Base-by-base conservation (phyloP, 305 asterid genomes). In the Plantago rigida region DNA sequence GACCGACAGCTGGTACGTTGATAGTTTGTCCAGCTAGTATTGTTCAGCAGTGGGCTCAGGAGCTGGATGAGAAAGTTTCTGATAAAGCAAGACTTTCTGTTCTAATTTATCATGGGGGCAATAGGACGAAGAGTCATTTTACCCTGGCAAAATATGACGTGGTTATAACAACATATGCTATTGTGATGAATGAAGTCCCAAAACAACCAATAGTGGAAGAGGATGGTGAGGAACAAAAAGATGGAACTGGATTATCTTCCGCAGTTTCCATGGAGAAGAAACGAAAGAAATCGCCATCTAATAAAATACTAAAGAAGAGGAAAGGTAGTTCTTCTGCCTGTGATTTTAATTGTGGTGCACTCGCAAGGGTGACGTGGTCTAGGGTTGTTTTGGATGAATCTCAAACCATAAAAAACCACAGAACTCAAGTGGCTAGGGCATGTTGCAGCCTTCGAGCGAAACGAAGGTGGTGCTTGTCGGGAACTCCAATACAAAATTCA, bases 1-100 rank as follows among this genome's bases (percentile, higher is more conserved):
- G 92, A 79, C 95, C 94, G 3, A 83, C 79, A 36, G 99, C 89
- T 49, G 96, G 99, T 54, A 86, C 99, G 36, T 76, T 92, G 78
- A 84, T 92, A 47, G 96, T 92, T 59, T 92, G 99, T 77, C 99
- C 99, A 13, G 99, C 99, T 59, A 92, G 97, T 81, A 89, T 92
- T 81, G 83, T 92, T 74, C 86, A 94, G 54, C 99, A 92, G 72
- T 92, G 99, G 99, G 87, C 78, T 29, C 77, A 81, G 60, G 99
- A 92, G 84, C 75, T 92, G 69, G 82, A 78, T 47, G 99, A 92
- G 73, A 92, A 92, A 81, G 89, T 89, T 57, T 22, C 86, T 0
- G 51, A 67, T 58, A 69, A 69, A 56, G 83, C 82, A 62, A 75
- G 65, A 74, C 87, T 91, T 42, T 31, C 78, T 19, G 87, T 82